Base-by-base conservation (phyloP, 2,329 filamentous ascomycete species). In the Aspergillus arachidicola region DNA sequence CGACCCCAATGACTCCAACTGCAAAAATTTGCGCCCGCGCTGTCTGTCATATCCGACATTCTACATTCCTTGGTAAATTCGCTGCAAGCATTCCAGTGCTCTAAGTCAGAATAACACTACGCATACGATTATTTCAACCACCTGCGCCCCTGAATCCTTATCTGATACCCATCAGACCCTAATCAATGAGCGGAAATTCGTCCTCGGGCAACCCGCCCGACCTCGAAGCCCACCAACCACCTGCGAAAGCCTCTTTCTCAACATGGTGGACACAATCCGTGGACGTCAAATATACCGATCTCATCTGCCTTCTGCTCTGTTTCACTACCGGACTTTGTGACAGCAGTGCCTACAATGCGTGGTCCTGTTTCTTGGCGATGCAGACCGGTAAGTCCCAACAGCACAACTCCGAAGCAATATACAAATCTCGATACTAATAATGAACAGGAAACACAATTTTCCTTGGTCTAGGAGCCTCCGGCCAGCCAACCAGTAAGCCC, bases 311-410 rank as follows among this genome's bases (percentile, higher is more conserved):
- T 66, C 65, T 82, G 60, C 71, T 76, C 12, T 75, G 72, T 45
- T 77, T 81, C 58, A 69, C 77, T 36, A 81, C 79, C 0, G 80
- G 80, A 1, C 72, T 82, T 23, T 80, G 80, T 57, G 80, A 82
- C 65, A 79, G 78, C 62, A 76, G 78, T 46, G 77, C 80, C 12
- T 82, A 81, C 72, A 80, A 80, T 67, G 78, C 79, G 16, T 82
- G 80, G 79, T 79, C 76, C 36, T 82, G 80, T 64, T 82, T 82
- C 70, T 71, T 82, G 46, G 78, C 78, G 58, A 82, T 82, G 80
- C 80, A 82, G 64, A 82, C 80, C 2, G 80, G 80, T 81, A 76
- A 32, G 72, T 65, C 28, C 19, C 48, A 19, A 51, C 36, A 41
- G 38, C 38, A 21, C 16, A 3, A 19, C 23, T 12, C 46, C 26